These are phyloP conservation scores for Groenewaldozyma salmanticensis DNA, from an alignment of 805 yeast genomes.

Conservation along the genomic window DNA sequence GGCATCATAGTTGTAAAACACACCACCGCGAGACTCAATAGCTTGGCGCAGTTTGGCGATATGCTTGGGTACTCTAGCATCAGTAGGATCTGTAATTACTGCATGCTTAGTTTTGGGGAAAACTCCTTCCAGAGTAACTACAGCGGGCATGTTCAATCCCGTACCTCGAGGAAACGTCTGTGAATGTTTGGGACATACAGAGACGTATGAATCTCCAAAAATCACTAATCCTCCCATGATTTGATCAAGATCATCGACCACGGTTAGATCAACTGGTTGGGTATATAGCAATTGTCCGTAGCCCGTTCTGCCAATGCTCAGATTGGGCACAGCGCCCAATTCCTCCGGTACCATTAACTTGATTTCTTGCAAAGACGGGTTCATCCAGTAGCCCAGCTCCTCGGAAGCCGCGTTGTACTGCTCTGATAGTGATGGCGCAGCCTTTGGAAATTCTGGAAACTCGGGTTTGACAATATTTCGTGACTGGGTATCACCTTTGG, in stretches of 20 bases:
- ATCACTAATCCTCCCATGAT: conserved; percentile 56
- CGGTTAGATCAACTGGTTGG: conserved; percentile 68
- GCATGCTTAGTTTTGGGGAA: conserved; percentile 55
- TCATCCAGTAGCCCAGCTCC: conserved; percentile 59
- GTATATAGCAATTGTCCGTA: conserved; percentile 64
- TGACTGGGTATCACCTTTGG: background rate
- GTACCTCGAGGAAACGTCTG: conserved; percentile 54
- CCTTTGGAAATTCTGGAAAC: too few relatives aligned
- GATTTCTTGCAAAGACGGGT: conserved; percentile 60
- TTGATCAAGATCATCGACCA: conserved; percentile 46
- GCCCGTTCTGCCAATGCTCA: conserved; percentile 64
- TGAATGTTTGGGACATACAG: conserved; percentile 59
- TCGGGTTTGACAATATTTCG: too few relatives aligned
- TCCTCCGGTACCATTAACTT: conserved; percentile 45
- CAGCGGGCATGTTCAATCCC: conserved; percentile 56
- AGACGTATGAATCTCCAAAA: conserved; percentile 51
- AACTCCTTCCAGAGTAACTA: conserved; percentile 64
- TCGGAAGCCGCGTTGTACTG: conserved; percentile 19
- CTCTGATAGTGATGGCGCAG: background rate
- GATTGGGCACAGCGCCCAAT: conserved; percentile 47
- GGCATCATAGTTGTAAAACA: conserved; percentile 72
- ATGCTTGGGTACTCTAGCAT: conserved; percentile 47
- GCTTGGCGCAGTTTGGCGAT: conserved; percentile 37
- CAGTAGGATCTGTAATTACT: conserved; percentile 62
- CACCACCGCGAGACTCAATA: conserved; percentile 55